Conservation (phyloP, 495 filamentous ascomycete genomes). For the Trichoderma erinaceum region DNA sequence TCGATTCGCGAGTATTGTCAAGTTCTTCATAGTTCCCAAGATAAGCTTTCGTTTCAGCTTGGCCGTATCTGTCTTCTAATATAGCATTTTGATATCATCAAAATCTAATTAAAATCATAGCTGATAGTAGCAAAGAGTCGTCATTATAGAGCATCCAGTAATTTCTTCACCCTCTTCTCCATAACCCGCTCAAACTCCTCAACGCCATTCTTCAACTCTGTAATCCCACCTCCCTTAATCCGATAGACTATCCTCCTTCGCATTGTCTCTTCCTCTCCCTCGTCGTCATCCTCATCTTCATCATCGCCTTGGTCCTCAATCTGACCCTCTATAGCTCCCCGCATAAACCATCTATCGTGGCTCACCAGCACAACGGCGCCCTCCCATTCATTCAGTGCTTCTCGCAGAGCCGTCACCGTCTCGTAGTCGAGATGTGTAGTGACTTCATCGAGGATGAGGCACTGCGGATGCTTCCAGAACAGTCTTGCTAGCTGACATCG, state of each 20-base stretch:
- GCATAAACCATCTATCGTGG: conserved; percentile 72
- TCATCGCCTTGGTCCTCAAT: conserved; percentile 47
- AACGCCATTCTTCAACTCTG: conserved; percentile 52
- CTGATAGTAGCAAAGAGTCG: not conserved
- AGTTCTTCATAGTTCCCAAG: not conserved
- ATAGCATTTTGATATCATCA: too few species aligned
- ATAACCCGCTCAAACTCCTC: conserved; percentile 58
- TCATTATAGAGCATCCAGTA: conserved; percentile 25
- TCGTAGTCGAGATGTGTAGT: conserved; percentile 82
- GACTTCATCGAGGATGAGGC: conserved; percentile 74
- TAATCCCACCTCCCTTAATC: conserved; percentile 51
- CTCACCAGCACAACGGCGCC: conserved; percentile 68
- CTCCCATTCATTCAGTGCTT: conserved; percentile 57
- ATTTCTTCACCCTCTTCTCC: conserved; percentile 51
- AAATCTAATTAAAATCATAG: too few species aligned
- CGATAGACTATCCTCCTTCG: conserved; percentile 55
- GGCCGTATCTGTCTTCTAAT: not conserved
- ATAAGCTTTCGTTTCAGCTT: not conserved
- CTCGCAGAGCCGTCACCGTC: conserved; percentile 62
- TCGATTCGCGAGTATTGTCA: conserved; percentile 24
- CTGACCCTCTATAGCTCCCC: conserved; percentile 61
- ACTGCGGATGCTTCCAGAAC: conserved; percentile 60
- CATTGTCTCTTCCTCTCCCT: conserved; percentile 32
- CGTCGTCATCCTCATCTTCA: conserved; percentile 40
- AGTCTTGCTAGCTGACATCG: conserved; percentile 64